Evolutionary conservation across 2,329 filamentous ascomycete species (phyloP).

Genomic region (Colletotrichum sp.): DNA sequence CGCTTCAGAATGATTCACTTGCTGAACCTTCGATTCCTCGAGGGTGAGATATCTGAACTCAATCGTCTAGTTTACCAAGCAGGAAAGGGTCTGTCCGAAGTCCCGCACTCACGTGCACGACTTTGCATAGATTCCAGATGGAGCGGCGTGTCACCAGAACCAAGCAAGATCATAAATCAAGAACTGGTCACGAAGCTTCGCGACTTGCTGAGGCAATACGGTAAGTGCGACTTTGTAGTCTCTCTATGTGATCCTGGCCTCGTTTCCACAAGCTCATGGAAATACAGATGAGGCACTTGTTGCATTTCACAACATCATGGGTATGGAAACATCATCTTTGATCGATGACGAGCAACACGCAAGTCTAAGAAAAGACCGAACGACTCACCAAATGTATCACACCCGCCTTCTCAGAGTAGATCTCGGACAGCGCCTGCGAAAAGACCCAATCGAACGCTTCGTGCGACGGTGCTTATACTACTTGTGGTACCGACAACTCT

Average conservation of each 20-base stretch:
- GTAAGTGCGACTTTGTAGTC: neutral
- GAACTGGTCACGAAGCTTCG: neutral
- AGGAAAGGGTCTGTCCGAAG: neutral
- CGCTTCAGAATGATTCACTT: neutral
- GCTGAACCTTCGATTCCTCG: neutral
- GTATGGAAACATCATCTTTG: neutral
- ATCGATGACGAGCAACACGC: neutral
- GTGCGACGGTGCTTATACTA: neutral
- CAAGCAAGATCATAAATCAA: neutral
- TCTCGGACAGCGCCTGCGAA: neutral
- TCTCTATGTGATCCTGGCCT: fast-evolving
- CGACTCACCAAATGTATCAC: neutral
- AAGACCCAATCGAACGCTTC: neutral
- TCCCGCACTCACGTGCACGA: neutral
- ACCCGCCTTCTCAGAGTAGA: neutral
- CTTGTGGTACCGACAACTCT: neutral
- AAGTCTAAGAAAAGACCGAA: neutral
- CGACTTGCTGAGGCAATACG: neutral
- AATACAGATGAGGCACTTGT: neutral
- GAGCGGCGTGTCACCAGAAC: neutral
- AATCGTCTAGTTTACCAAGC: neutral
- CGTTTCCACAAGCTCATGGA: neutral
- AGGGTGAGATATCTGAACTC: neutral
- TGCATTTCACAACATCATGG: neutral
- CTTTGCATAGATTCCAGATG: neutral